Base-by-base conservation (phyloP, 176 grass and related monocot genomes). In the Carex myosuroides region DNA sequence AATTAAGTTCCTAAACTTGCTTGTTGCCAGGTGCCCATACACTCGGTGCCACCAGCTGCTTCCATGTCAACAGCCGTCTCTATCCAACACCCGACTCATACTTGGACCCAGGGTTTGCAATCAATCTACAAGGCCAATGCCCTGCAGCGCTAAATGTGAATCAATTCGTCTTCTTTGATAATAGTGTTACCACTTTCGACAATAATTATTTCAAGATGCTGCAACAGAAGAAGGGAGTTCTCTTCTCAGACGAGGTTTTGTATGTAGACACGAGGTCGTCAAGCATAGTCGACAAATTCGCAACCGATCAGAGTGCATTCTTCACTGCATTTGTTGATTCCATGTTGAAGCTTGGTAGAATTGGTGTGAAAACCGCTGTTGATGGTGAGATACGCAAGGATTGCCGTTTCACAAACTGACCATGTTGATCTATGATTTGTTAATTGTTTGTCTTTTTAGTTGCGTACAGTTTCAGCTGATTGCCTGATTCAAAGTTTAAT, bases 11-110 rank as follows among this genome's bases (percentile, higher is more conserved):
- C 20, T 18, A 4, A 82, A 71, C 3, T 14, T 58, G 3, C 30
- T 44, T 50, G 6, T 60, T 22, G 21, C 35, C 57, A 87, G 91
- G 89, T 6, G 94, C 86, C 13, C 94, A 94, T 83, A 94, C 90
- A 26, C 88, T 94, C 18, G 94, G 94, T 26, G 87, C 93, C 79
- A 85, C 92, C 2, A 92, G 94, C 59, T 97, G 92, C 75, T 84
- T 66, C 83, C 71, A 81, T 76, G 87, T 97, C 90, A 7, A 79
- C 1, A 62, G 3, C 18, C 90, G 94, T 73, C 83, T 97, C 30
- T 94, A 97, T 60, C 33, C 33, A 2, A 58, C 48, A 1, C 55
- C 39, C 22, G 94, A 89, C 75, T 66, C 90, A 16, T 53, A 75
- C 0, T 68, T 89, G 60, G 77, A 85, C 30, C 24, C 53, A 0